phyloP scores from a whole-genome alignment of 345 rosid genomes.

The Populus davidiana region DNA sequence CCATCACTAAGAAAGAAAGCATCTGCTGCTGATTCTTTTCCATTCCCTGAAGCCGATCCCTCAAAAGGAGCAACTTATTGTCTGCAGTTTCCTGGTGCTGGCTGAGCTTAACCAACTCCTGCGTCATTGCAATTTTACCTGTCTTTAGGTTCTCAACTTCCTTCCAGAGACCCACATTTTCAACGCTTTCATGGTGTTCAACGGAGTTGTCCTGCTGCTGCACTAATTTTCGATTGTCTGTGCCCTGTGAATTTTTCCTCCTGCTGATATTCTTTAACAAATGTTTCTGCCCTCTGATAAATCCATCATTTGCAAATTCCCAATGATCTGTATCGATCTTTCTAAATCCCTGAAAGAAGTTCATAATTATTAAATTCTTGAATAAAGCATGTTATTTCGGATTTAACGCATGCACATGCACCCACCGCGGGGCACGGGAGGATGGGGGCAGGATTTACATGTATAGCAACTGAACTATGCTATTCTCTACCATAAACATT shows the following conservation, averaged over 20 bases:
- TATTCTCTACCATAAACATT: not conserved
- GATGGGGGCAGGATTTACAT: not conserved
- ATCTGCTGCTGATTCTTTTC: constrained; percentile 91
- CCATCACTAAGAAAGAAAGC: constrained; percentile 92
- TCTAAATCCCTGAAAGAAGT: constrained; percentile 69
- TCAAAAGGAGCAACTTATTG: constrained; percentile 52
- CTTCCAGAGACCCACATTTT: constrained; percentile 50
- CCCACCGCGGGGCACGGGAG: not conserved
- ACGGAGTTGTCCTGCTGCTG: constrained; percentile 31
- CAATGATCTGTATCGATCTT: constrained; percentile 81
- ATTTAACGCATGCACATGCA: not conserved
- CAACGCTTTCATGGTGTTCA: constrained; percentile 30
- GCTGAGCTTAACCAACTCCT: constrained; percentile 69
- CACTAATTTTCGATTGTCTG: constrained; percentile 41
- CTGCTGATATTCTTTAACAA: constrained; percentile 59
- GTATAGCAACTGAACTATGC: not conserved
- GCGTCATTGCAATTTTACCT: constrained; percentile 55
- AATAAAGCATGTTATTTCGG: not conserved
- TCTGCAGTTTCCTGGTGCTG: constrained; percentile 70
- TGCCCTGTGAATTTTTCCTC: constrained; percentile 62
- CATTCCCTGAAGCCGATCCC: constrained; percentile 80
- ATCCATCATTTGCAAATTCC: constrained; percentile 89
- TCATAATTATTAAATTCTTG: not conserved
- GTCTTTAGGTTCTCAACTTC: constrained; percentile 80
- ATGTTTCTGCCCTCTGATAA: constrained; percentile 66